phyloP scores from a whole-genome alignment of 2,329 filamentous ascomycete species.

The Alternaria sp. region DNA sequence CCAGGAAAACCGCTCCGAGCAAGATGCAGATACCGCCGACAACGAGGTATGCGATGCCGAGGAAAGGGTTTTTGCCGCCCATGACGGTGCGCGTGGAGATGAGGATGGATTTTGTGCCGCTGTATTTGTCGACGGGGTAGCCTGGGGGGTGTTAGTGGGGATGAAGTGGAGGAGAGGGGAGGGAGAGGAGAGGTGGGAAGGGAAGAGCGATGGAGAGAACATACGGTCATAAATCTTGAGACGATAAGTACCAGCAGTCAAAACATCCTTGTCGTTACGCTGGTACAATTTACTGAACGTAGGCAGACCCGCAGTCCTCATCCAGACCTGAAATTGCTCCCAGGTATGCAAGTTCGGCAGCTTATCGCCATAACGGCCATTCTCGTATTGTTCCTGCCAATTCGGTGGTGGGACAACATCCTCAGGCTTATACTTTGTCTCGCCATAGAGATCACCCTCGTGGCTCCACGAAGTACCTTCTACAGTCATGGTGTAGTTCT shows the following conservation, averaged over 20 bases:
- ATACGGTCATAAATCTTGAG: slow-evolving; percentile 79
- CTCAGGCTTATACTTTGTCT: slow-evolving; percentile 67
- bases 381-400: slow-evolving; percentile 74
- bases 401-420: slow-evolving; percentile 84
- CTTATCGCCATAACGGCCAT: slow-evolving; percentile 68
- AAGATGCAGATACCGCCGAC: slow-evolving; percentile 92
- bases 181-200: no score
- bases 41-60: slow-evolving; percentile 94
- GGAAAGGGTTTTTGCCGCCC: slow-evolving; percentile 92
- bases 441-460: slow-evolving; percentile 79
- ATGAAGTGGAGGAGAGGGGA: no score
- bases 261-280: slow-evolving; percentile 73
- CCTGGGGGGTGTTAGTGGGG: slow-evolving; percentile 59
- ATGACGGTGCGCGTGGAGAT: slow-evolving; percentile 91
- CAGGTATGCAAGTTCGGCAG: slow-evolving; percentile 76
- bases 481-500: slow-evolving; percentile 74
- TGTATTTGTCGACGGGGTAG: slow-evolving; percentile 79
- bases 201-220: slow-evolving; percentile 39
- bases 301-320: slow-evolving; percentile 93
- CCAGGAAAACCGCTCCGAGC: slow-evolving; percentile 84
- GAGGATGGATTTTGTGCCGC: slow-evolving; percentile 87
- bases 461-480: slow-evolving; percentile 85
- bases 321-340: slow-evolving; percentile 96
- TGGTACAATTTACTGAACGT: slow-evolving; percentile 93
- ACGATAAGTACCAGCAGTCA: slow-evolving; percentile 75